phyloP scores from a whole-genome alignment of 805 yeast species.

The Cyberlindnera xishuangbannaensis region DNA sequence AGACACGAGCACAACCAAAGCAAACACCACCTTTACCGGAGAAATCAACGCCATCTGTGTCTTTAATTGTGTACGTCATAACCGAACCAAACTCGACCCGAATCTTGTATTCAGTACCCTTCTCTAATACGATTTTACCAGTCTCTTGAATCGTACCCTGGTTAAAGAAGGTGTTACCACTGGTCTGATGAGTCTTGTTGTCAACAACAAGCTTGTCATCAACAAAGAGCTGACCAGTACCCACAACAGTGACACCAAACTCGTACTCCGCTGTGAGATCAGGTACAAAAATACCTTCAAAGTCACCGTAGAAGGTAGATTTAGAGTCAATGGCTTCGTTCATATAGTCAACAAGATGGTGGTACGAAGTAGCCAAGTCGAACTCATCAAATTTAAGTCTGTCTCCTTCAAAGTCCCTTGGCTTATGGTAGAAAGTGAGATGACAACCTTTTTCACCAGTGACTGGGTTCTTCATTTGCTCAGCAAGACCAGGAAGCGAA shows the following conservation, averaged over 20 bases:
- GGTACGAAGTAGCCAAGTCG: no score
- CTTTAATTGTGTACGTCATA: conserved; percentile 30
- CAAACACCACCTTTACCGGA: no score
- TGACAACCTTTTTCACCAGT: no score
- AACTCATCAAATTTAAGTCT: no score
- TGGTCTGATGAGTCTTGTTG: conserved; percentile 44
- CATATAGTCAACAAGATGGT: no score
- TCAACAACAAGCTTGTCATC: conserved; percentile 41
- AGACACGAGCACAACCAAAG: no score
- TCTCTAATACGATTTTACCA: conserved; percentile 32
- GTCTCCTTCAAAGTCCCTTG: no score
- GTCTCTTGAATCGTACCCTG: conserved; percentile 49
- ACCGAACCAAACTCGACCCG: conserved; percentile 49
- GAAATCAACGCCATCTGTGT: conserved; percentile 6
- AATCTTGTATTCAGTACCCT: conserved; percentile 42
- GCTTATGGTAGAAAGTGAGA: no score
- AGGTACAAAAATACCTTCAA: not conserved
- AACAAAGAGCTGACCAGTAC: conserved; percentile 45
- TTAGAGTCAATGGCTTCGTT: no score
- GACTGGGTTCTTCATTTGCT: no score
- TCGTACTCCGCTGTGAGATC: no score
- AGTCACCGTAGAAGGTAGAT: not conserved
- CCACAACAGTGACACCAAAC: conserved; percentile 46
- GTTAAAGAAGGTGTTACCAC: conserved; percentile 47
- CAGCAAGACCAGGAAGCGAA: no score